Base-by-base conservation (phyloP, 2,329 filamentous ascomycete species). In the Alternaria ventricosa region DNA sequence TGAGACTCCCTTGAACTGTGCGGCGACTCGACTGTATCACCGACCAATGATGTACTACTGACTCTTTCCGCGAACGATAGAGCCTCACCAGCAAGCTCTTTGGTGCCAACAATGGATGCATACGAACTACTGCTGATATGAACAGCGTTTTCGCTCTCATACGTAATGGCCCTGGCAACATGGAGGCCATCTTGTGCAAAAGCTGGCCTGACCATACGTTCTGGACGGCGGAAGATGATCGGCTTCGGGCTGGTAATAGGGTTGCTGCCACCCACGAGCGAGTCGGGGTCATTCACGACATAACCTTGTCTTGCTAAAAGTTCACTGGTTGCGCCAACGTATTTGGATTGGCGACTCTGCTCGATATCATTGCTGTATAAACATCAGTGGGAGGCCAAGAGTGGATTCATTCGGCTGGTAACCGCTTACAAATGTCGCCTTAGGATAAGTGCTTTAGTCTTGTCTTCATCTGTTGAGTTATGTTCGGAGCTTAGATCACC, bases 401-500 rank as follows among this genome's bases (percentile, higher is more conserved):
- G 2, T 5, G 33, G 3, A 36, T 36, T 0, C 1, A 1, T 36
- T 3, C 33, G 33, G 2, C 7, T 3, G 7, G 4, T 36, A 9
- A 3, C 2, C 33, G 33, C 33, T 36, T 36, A 36, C 33, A 36
- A 3, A 36, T 0, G 33, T 36, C 33, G 33, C 33, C 33, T 36
- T 36, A 36, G 0, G 33, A 36, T 36, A 36, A 36, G 33, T 3
- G 33, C 33, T 3, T 36, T 2, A 36, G 33, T 36, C 33, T 36
- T 2, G 7, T 36, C 2, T 3, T 36, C 33, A 3, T 36, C 33
- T 36, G 33, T 36, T 2, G 33, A 36, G 33, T 36, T 1, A 36
- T 3, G 2, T 3, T 36, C 33, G 0, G 33, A 36, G 33, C 33
- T 2, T 1, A 36, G 33, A 36, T 36, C 13, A 36, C 33, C 33